A percentile compares a stretch with the other conserved stretches of the same genome.
Conservation (phyloP, 2,329 filamentous ascomycete genomes). For the Huntiella moniliformis region DNA sequence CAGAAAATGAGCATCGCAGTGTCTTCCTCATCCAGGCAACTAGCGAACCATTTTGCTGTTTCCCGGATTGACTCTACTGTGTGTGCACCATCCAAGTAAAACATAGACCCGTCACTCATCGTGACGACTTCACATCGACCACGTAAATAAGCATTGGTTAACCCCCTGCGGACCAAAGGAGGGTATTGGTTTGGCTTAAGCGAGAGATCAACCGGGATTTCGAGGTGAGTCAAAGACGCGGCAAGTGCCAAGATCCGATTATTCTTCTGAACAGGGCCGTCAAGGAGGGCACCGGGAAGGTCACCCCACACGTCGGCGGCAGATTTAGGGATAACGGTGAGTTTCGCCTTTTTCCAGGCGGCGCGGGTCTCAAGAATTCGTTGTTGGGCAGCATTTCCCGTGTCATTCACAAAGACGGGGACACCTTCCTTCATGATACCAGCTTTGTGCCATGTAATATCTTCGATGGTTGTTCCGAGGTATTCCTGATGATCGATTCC, state of each 20-base stretch:
- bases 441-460: slow-evolving; percentile 82
- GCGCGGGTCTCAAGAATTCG: slow-evolving; percentile 42
- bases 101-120: slow-evolving; percentile 33
- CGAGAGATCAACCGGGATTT: slow-evolving; percentile 13
- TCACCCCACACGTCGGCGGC: slow-evolving; percentile 25
- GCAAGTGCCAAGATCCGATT: slow-evolving; percentile 39
- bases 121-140: slow-evolving; percentile 57
- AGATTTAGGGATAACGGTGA: slow-evolving; percentile 25
- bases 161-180: slow-evolving; percentile 37
- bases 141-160: slow-evolving; percentile 48
- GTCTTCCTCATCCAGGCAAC: slow-evolving; percentile 20
- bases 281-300: slow-evolving; percentile 22
- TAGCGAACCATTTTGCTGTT: slow-evolving; percentile 59
- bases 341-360: slow-evolving; percentile 29
- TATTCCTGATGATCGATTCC: slow-evolving; percentile 73
- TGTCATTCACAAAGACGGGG: slow-evolving; percentile 19
- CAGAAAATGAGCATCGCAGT: slow-evolving; percentile 61
- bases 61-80: slow-evolving; percentile 66
- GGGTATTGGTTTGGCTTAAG: slow-evolving; percentile 11
- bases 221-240: slow-evolving; percentile 39
- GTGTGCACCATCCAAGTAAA: slow-evolving; percentile 79
- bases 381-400: slow-evolving; percentile 17
- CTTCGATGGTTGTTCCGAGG: slow-evolving; percentile 57
- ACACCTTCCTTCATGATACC: slow-evolving; percentile 59
- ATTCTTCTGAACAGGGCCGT: slow-evolving; percentile 34